Conservation (phyloP, 345 rosid species). For the Syzygium jambos region DNA sequence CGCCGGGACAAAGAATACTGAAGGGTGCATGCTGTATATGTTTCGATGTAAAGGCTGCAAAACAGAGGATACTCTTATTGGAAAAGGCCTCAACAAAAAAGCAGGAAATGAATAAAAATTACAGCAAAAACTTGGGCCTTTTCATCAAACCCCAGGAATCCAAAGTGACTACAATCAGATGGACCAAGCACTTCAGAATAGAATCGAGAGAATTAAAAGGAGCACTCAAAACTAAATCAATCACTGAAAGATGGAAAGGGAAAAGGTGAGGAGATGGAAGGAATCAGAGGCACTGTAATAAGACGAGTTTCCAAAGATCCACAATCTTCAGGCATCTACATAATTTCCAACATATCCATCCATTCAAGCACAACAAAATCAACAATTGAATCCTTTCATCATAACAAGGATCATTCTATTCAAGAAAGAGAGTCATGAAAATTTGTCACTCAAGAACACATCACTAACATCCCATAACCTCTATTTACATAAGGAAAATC, state of each 20-base stretch:
- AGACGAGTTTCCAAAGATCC: background rate
- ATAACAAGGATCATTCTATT: background rate
- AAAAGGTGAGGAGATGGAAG: background rate
- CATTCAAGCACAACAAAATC: background rate
- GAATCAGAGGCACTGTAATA: background rate
- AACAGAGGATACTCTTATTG: background rate
- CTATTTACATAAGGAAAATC: background rate
- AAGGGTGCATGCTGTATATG: slow-evolving; percentile 49
- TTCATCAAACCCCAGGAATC: background rate
- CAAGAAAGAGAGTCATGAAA: background rate
- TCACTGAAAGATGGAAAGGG: background rate
- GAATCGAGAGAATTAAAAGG: background rate
- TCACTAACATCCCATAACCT: background rate
- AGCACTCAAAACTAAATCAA: background rate
- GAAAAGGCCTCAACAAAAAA: background rate
- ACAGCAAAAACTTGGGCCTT: background rate
- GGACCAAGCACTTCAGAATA: background rate
- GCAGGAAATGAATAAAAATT: background rate
- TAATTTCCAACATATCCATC: background rate
- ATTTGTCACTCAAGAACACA: background rate
- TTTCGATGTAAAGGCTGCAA: slow-evolving; percentile 72
- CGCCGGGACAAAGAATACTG: slow-evolving; percentile 54
- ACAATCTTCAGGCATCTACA: background rate
- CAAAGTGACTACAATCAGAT: background rate
- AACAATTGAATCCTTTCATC: background rate